Evolutionary conservation across 2,329 filamentous ascomycete species (phyloP).

Genomic region (Fusarium graminum): DNA sequence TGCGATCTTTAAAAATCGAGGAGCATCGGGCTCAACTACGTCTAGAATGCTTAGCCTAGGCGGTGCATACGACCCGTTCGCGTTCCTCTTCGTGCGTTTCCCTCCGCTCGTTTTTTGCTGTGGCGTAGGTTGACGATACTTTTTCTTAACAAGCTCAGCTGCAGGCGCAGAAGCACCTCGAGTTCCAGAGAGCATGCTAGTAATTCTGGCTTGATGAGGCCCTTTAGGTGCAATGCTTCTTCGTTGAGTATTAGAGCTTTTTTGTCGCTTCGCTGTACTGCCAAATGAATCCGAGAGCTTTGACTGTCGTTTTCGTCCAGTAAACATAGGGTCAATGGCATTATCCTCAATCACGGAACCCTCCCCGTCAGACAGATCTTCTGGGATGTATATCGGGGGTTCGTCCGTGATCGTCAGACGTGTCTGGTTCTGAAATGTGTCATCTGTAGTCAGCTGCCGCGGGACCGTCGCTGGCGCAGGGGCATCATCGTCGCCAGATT

Average conservation of each 20-base stretch:
- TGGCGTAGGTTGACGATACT: constrained; percentile 30
- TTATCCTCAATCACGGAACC: constrained; percentile 64
- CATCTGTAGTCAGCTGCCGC: constrained; percentile 40
- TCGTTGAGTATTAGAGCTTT: constrained; percentile 33
- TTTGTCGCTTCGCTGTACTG: constrained; percentile 47
- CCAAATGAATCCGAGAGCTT: constrained; percentile 47
- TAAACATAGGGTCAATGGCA: constrained; percentile 64
- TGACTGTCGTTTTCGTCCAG: constrained; percentile 58
- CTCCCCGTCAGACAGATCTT: constrained; percentile 49
- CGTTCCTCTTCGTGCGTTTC: constrained; percentile 14
- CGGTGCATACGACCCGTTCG: constrained; percentile 44
- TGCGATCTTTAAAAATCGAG: constrained; percentile 71
- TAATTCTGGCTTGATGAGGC: constrained; percentile 53
- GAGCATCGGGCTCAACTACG: constrained; percentile 65
- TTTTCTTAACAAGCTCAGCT: constrained; percentile 32
- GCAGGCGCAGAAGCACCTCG: constrained; percentile 14
- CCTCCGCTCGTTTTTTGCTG: constrained; percentile 15
- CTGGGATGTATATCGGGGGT: neutral
- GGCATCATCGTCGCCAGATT: constrained; percentile 59
- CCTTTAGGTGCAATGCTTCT: constrained; percentile 39
- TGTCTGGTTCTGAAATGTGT: constrained; percentile 48
- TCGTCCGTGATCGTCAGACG: constrained; percentile 42
- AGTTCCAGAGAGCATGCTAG: constrained; percentile 46
- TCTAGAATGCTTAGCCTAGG: constrained; percentile 72
- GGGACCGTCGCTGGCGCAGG: constrained; percentile 27